phyloP scores from a whole-genome alignment of 805 yeast genomes.

The Candida morakotiae region DNA sequence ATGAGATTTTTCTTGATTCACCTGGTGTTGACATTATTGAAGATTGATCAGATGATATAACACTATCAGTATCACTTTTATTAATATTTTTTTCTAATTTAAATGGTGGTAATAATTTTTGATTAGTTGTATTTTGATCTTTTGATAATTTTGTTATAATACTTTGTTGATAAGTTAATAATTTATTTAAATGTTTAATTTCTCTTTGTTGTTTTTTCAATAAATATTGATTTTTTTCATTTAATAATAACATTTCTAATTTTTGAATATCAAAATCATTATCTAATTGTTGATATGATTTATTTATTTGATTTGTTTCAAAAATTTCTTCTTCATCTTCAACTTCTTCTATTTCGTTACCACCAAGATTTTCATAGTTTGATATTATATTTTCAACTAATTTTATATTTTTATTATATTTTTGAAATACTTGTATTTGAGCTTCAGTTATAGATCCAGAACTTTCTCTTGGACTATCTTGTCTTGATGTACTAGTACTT shows the following conservation, averaged over 20 bases:
- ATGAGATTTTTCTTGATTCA: slow-evolving; percentile 1
- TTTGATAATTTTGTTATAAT: slow-evolving; percentile 1
- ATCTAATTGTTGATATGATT: background rate
- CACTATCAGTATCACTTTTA: background rate
- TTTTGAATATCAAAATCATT: slow-evolving; percentile 12
- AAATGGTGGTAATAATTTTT: slow-evolving; percentile 3
- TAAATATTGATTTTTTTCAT: slow-evolving; percentile 18
- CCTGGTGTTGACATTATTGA: slow-evolving; percentile 1
- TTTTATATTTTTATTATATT: slow-evolving; percentile 1
- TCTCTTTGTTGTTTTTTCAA: slow-evolving; percentile 22
- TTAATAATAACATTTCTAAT: slow-evolving; percentile 19
- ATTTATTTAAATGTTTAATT: slow-evolving; percentile 18
- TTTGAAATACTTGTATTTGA: slow-evolving; percentile 10
- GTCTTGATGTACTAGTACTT: slow-evolving; percentile 15
- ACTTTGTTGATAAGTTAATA: slow-evolving; percentile 20
- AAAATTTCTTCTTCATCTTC: background rate
- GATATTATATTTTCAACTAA: slow-evolving; percentile 4
- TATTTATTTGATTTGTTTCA: background rate
- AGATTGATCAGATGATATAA: background rate
- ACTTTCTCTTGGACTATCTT: slow-evolving; percentile 6
- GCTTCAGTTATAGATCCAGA: slow-evolving; percentile 10
- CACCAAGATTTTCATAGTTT: background rate
- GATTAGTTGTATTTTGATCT: background rate
- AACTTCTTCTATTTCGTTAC: background rate
- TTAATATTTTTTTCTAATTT: background rate